These are phyloP conservation scores for Plasmopara viticola DNA, from an alignment of 352 stramenopile species.

Conservation along the genomic window DNA sequence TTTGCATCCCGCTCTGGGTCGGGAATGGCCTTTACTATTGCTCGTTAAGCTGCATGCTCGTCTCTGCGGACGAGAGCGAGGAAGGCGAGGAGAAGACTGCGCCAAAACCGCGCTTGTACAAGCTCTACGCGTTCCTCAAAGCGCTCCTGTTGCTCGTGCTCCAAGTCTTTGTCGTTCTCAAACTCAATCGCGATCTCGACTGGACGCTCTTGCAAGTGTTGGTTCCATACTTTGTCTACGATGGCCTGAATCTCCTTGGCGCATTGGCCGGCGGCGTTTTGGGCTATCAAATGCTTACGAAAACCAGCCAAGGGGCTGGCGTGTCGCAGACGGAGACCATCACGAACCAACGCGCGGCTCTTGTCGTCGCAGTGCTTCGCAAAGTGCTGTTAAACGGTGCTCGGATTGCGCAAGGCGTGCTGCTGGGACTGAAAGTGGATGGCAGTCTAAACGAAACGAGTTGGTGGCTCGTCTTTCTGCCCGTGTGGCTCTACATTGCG, in stretches of 20 bases:
- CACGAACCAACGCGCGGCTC: conserved; percentile 42
- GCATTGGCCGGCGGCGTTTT: conserved; percentile 45
- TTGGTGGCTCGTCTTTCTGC: conserved; percentile 80
- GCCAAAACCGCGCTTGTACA: conserved; percentile 44
- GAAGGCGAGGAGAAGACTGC: conserved; percentile 57
- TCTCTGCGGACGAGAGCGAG: conserved; percentile 37
- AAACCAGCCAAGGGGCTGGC: conserved; percentile 65
- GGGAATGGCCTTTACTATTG: conserved; percentile 71
- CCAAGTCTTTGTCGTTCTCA: conserved; percentile 79
- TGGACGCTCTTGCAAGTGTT: conserved; percentile 62
- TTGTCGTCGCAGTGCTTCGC: conserved; percentile 36
- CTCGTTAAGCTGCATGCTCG: conserved; percentile 55
- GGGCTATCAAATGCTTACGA: conserved; percentile 64
- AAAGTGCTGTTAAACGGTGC: conserved; percentile 41
- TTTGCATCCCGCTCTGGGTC: conserved; percentile 80
- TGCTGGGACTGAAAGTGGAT: conserved; percentile 72
- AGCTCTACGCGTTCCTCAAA: conserved; percentile 82
- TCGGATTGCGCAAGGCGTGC: conserved; percentile 53
- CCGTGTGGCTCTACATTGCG: conserved; percentile 66
- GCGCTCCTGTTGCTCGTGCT: conserved; percentile 63
- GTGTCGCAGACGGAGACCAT: conserved; percentile 65
- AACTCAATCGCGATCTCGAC: conserved; percentile 62
- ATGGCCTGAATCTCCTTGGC: conserved; percentile 65
- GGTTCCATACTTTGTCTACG: conserved; percentile 77
- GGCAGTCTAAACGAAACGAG: conserved; percentile 36